These are phyloP conservation scores for Pharnaceum exiguum DNA, from an alignment of 148 eudicot species.

Conservation along the genomic window DNA sequence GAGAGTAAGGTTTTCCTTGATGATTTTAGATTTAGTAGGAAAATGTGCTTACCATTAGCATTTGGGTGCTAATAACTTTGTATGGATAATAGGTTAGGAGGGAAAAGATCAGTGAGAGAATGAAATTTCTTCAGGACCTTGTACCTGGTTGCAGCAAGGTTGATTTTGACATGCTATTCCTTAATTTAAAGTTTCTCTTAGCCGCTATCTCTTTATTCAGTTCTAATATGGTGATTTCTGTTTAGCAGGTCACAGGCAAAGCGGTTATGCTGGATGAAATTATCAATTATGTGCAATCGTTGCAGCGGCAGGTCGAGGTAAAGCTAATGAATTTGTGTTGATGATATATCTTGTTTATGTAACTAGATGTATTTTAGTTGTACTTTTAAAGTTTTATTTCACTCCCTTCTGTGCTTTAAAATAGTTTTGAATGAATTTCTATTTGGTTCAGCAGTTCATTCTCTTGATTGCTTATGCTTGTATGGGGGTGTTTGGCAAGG, in stretches of 20 bases:
- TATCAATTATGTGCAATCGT: constrained; percentile 90
- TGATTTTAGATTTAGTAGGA: constrained; percentile 1
- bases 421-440: too few relatives aligned
- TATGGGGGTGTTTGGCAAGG: too few relatives aligned
- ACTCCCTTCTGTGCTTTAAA: too few relatives aligned
- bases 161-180: constrained; percentile 1
- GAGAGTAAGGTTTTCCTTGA: constrained; percentile 48
- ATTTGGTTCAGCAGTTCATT: too few relatives aligned
- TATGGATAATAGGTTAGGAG: constrained; percentile 72
- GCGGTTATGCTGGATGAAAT: constrained; percentile 98
- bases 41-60: not conserved
- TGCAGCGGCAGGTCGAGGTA: constrained; percentile 98
- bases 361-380: too few relatives aligned
- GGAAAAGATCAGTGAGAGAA: constrained; percentile 91
- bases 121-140: constrained; percentile 96
- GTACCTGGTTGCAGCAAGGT: constrained; percentile 99
- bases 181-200: not conserved
- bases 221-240: not conserved
- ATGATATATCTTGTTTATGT: not conserved
- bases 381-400: too few relatives aligned
- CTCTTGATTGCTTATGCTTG: too few relatives aligned
- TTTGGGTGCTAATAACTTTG: constrained; percentile 11
- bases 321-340: constrained; percentile 44
- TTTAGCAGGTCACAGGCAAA: constrained; percentile 79
- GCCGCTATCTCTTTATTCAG: not conserved